Base-by-base conservation (phyloP, 192 early-diverging fungal genomes). In the Umbelopsis sp. region DNA sequence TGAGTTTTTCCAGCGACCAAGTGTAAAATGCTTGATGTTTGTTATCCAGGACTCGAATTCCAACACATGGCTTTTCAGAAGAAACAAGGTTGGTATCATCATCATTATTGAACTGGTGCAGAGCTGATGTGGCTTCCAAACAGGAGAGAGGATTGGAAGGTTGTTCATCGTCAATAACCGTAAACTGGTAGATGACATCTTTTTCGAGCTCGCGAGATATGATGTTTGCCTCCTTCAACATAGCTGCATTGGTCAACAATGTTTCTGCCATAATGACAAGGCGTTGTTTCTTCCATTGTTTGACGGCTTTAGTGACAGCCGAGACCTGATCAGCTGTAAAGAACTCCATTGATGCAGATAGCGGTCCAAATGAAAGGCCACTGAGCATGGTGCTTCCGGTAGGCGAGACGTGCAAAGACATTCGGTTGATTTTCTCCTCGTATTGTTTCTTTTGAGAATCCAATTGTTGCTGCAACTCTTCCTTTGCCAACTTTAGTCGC, bases 201-300 rank as follows among this genome's bases (percentile, higher is more conserved):
- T 92, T 94, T 8, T 79, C 82, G n/a, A 97, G 81, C 75, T 98
- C 96, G 54, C 88, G 87, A 73, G 91, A 85, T 32, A 94, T 94
- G 16, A 97, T 86, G 70, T 97, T 98, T 47, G 95, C 96, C 72
- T 97, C 93, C 76, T 97, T 97, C 51, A 98, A 73, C 26, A 90
- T 74, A 7, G 88, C 81, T 0, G 89, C 89, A 69, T 91, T 90
- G 12, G 83, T 87, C 54, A 93, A 74, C 72, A 93, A 89, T 6
- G 80, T 80, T 54, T 91, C 88, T 14, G 89, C 89, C 69, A 92
- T 87, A 21, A 77, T 77, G 10, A 91, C 85, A 29, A 81, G 80
- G 52, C 88, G 82, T 68, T 86, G 77, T n/a, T 76, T 74, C 70
- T 78, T 85, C 87, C 87, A 88, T 32, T 68, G 77, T 29, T 69